Evolutionary conservation across 1,284 basidiomycete genomes (phyloP).

Genomic region (Volvariella surrecta): DNA sequence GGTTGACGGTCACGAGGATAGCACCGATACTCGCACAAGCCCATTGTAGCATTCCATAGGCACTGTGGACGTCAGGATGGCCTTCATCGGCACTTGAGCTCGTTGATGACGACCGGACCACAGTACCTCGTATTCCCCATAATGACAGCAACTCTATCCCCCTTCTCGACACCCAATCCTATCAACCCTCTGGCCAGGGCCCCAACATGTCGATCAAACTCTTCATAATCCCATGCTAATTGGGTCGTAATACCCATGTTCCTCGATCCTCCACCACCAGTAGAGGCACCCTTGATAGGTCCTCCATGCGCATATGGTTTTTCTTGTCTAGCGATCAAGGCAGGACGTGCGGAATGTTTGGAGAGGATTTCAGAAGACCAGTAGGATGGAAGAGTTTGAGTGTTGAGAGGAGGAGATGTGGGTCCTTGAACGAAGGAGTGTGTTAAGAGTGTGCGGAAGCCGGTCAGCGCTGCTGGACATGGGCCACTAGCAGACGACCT

Average conservation of each 20-base stretch:
- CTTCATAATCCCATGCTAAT: conserved; percentile 68
- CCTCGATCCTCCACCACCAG: conserved; percentile 19
- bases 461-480: no score
- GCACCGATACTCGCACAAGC: conserved; percentile 75
- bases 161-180: conserved; percentile 62
- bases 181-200: conserved; percentile 68
- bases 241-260: conserved; percentile 41
- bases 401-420: conserved; percentile 47
- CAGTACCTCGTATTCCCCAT: conserved; percentile 76
- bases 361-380: conserved; percentile 49
- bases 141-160: conserved; percentile 73
- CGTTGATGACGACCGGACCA: background rate
- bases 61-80: conserved; percentile 27
- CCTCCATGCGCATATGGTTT: conserved; percentile 49
- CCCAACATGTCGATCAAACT: conserved; percentile 60
- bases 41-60: conserved; percentile 79
- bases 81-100: background rate
- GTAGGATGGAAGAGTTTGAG: conserved; percentile 55
- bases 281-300: no score
- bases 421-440: conserved; percentile 54
- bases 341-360: conserved; percentile 43
- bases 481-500: no score
- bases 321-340: conserved; percentile 61
- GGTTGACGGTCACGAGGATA: conserved; percentile 76
- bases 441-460: conserved; percentile 18